These are phyloP conservation scores for Haplosporangium sp. DNA, from an alignment of 371 early-diverging fungal genomes.

Conservation along the genomic window DNA sequence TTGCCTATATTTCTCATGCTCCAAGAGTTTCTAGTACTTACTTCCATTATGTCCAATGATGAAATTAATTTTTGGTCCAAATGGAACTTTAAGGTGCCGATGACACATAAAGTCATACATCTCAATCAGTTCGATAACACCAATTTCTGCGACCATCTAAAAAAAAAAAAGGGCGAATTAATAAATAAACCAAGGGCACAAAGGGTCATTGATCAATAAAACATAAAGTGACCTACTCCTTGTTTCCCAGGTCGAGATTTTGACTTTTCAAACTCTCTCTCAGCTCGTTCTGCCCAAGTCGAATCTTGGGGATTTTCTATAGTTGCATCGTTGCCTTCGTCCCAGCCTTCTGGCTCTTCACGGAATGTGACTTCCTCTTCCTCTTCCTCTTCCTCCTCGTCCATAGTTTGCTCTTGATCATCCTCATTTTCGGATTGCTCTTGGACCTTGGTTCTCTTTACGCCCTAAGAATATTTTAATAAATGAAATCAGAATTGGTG, in stretches of 20 bases:
- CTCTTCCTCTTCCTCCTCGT: slow-evolving; percentile 24
- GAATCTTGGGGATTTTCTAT: slow-evolving; percentile 2
- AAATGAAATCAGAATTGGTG: not conserved
- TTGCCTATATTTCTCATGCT: not conserved
- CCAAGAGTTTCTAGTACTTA: slow-evolving; percentile 46
- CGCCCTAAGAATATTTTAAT: slow-evolving; percentile 6
- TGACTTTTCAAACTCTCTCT: slow-evolving; percentile 27
- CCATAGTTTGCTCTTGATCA: slow-evolving; percentile 13
- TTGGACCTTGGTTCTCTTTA: slow-evolving; percentile 20
- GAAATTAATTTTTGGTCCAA: slow-evolving; percentile 94
- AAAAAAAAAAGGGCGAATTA: not conserved
- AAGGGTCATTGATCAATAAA: not conserved
- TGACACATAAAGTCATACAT: slow-evolving; percentile 97
- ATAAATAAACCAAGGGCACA: too few relatives aligned
- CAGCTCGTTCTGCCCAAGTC: slow-evolving; percentile 18
- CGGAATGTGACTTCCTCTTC: slow-evolving; percentile 15
- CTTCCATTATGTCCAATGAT: slow-evolving; percentile 96
- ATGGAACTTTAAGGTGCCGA: slow-evolving; percentile 76
- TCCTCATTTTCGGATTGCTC: slow-evolving; percentile 17
- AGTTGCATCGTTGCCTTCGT: not conserved
- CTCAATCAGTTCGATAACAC: slow-evolving; percentile 85
- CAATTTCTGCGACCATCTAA: slow-evolving; percentile 66
- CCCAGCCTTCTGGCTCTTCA: slow-evolving; percentile 45
- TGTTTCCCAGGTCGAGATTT: slow-evolving; percentile 17
- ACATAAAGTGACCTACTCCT: slow-evolving; percentile 27